These are phyloP conservation scores for Phaffia australis DNA, from an alignment of 768 basidiomycete genomes.

Conservation along the genomic window DNA sequence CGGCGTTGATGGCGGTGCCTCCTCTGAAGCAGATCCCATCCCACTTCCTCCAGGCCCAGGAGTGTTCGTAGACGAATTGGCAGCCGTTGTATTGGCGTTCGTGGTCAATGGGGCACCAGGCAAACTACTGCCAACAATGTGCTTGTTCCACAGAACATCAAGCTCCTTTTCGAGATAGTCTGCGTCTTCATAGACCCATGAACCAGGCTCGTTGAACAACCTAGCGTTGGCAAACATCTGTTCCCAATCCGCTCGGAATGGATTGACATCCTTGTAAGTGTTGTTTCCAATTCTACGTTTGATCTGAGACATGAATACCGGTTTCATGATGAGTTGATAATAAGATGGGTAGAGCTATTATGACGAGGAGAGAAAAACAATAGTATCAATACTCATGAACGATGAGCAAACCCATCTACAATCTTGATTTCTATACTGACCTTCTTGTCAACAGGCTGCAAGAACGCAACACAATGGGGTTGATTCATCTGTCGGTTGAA, in stretches of 20 bases:
- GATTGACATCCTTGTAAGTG: conserved; percentile 29
- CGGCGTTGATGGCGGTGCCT: background rate
- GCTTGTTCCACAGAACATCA: conserved; percentile 11
- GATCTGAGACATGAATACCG: conserved; percentile 78
- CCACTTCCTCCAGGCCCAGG: too few species aligned
- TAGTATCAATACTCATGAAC: conserved; percentile 8
- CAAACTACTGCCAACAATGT: conserved; percentile 8
- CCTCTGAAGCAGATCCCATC: too few species aligned
- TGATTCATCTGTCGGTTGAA: conserved; percentile 31
- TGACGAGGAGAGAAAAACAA: conserved; percentile 24
- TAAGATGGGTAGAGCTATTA: conserved; percentile 79
- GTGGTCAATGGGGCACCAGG: conserved; percentile 11
- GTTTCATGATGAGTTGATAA: conserved; percentile 72
- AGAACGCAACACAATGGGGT: conserved; percentile 34
- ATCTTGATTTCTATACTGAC: conserved; percentile 33
- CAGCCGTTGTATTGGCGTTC: background rate
- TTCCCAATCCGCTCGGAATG: conserved; percentile 40
- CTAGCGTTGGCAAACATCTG: conserved; percentile 91
- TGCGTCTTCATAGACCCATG: conserved; percentile 88
- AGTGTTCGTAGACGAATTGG: background rate
- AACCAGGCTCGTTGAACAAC: conserved; percentile 87
- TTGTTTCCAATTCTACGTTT: conserved; percentile 47
- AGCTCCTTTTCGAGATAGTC: conserved; percentile 42
- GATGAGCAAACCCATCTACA: background rate
- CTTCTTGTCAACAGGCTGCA: conserved; percentile 35